Percentiles rank a stretch among this genome's conserved stretches.
These are phyloP conservation scores for Debaryomycetaceae sp. DNA, from an alignment of 1,139 yeast genomes.

Conservation along the genomic window DNA sequence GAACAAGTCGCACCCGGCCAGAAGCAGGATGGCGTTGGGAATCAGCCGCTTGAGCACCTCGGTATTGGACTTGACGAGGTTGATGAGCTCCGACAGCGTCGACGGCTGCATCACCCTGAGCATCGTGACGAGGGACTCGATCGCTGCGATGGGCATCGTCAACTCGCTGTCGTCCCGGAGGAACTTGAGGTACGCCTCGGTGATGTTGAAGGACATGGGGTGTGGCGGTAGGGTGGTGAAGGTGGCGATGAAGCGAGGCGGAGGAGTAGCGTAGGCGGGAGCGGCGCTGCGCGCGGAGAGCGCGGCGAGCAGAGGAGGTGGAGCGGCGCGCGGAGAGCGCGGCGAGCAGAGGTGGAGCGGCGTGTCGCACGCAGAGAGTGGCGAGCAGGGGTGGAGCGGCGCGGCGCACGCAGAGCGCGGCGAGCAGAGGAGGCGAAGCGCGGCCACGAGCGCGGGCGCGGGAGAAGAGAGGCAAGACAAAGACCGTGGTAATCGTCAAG, in stretches of 20 bases:
- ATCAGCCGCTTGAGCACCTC: constrained; percentile 71
- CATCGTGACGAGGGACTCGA: constrained; percentile 86
- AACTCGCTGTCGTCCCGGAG: constrained; percentile 85
- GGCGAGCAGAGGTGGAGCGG: too few species aligned
- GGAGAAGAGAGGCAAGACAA: too few species aligned
- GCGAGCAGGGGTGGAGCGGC: too few species aligned
- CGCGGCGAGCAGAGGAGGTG: too few species aligned
- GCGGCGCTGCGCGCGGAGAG: too few species aligned
- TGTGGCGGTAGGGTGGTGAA: not conserved
- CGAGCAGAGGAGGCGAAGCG: too few species aligned
- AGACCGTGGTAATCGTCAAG: too few species aligned
- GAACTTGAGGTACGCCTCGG: constrained; percentile 71
- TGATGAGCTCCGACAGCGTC: constrained; percentile 90
- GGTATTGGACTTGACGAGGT: constrained; percentile 72
- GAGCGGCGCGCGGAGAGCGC: too few species aligned
- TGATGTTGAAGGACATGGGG: constrained; percentile 60
- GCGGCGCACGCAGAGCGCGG: too few species aligned
- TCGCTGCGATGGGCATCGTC: constrained; percentile 99
- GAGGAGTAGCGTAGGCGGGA: too few species aligned
- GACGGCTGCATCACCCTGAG: constrained; percentile 78
- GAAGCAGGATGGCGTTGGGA: constrained; percentile 83
- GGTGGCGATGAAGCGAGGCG: constrained; percentile 1
- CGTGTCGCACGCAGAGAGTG: too few species aligned
- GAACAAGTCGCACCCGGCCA: constrained; percentile 97
- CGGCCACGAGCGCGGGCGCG: too few species aligned